Base-by-base conservation (phyloP, 108 stramenopile species). In the Cyclotella cryptica region DNA sequence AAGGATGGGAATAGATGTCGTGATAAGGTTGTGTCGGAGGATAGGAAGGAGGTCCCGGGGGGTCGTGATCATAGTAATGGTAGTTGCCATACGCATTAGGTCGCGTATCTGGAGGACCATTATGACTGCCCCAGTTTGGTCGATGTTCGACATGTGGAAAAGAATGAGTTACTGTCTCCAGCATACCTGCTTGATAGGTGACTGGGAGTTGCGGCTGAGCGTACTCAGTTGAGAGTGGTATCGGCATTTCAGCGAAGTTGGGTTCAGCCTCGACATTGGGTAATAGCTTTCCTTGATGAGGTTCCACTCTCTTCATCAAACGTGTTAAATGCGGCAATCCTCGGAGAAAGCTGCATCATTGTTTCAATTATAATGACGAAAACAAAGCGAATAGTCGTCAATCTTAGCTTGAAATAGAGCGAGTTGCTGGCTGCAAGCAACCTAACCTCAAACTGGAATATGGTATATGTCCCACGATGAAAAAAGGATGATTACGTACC, bases 181-280 rank as follows among this genome's bases (percentile, higher is more conserved):
- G 6, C 3, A 8, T 8, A 7, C 8, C 49, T 19, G 49, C 35
- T 35, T 6, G 35, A 35, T 5, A 35, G 35, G 2, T 35, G 6
- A 35, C 35, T 35, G 47, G 47, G 9, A 9, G 9, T n/a, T 17
- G 47, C 6, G 47, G n/a, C 18, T 49, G n/a, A 17, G n/a, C 9
- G 45, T 41, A 22, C 21, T 10, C 39, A 21, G 57, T 17, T 18
- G 78, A 52, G 28, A 71, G 53, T 21, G 69, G 78, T 28, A n/a
- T 12, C 2, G 57, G 44, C 58, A 72, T 72, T 21, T 79, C 71
- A 30, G 67, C 59, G 47, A 79, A 79, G 64, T 79, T 79, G 4
- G 78, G 78, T 51, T 79, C 78, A 46, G 14, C 30, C 39, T 79
- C 78, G 28, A 60, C 64, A 28, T 72, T 43, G 17, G 78, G 71